Base-by-base conservation (phyloP, 306 rosid species). In the Hylodesmum podocarpum region DNA sequence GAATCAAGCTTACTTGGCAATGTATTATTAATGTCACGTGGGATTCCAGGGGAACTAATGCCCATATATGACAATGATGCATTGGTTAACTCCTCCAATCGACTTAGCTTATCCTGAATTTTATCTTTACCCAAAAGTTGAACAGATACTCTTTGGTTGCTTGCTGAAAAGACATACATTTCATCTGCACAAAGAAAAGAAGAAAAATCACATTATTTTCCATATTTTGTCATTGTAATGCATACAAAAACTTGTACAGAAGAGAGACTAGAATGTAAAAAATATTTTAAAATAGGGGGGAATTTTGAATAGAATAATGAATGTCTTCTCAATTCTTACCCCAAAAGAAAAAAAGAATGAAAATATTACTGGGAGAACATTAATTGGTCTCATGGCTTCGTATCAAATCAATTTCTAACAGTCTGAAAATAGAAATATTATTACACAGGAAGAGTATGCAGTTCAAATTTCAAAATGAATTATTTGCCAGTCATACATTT, bases 141-240 rank as follows among this genome's bases (percentile, higher is more conserved):
- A 80, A 95, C 66, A 5, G 88, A 86, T 24, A 95, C 98, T 18
- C 93, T 91, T 66, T 82, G 87, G 84, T 87, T 91, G 85, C 93
- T 92, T 28, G 92, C 73, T 5, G 98, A 95, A 74, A 92, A 85
- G 31, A 95, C 98, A 79, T 95, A 95, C 98, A 95, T 95, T 83
- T 90, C 97, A 89, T 92, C 98, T 94, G 88, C 84, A 77, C 86
- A 63, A 83, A 64, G 37, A 66, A 69, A 57, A 39, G 33, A 31
- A 58, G 70, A 67, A 33, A 76, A 77, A 58, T 28, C 3, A 86
- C 73, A 75, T n/a, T 58, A 49, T 71, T 50, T 77, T 16, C 36
- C 39, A 4, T 21, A 61, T 51, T 76, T 41, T n/a, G 54, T 63
- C 55, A 47, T 49, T 12, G 73, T 57, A 76, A 40, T 55, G 72